Conservation (phyloP, 805 yeast genomes). For the Saccharomycopsis sp. region DNA sequence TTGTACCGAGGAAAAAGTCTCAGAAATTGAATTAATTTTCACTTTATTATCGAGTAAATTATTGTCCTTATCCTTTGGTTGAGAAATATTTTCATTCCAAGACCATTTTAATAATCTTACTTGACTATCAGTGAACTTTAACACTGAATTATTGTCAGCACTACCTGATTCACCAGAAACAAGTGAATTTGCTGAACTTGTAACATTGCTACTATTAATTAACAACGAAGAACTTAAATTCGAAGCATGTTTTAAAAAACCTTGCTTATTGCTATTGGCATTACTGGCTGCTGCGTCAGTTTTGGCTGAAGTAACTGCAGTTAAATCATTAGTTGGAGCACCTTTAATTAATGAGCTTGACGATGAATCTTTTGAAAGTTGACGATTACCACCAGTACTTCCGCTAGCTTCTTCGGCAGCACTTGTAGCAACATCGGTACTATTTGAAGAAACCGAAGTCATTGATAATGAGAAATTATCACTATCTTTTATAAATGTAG, state of each 20-base stretch:
- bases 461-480: slow-evolving; percentile 15
- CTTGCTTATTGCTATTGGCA: background rate
- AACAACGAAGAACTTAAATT: slow-evolving; percentile 9
- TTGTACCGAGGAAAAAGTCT: slow-evolving; percentile 17
- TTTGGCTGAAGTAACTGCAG: background rate
- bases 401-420: background rate
- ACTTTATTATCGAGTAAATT: slow-evolving; percentile 2
- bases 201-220: background rate
- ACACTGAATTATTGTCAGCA: background rate
- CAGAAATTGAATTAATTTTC: slow-evolving; percentile 14
- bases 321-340: background rate
- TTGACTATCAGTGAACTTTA: slow-evolving; percentile 17
- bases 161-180: background rate
- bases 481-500: slow-evolving; percentile 4
- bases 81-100: slow-evolving; percentile 18
- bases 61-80: slow-evolving; percentile 8
- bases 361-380: background rate
- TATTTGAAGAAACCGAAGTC: slow-evolving; percentile 7
- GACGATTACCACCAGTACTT: too few relatives aligned
- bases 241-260: background rate
- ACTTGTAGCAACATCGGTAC: slow-evolving; percentile 5
- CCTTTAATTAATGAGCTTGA: background rate
- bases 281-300: background rate
- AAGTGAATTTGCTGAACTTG: background rate
- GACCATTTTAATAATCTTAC: slow-evolving; percentile 18